Evolutionary conservation across 2,329 filamentous ascomycete genomes (phyloP), one percentile per base, ranked within the genome.

Genomic region (Pseudogymnoascus sp.): DNA sequence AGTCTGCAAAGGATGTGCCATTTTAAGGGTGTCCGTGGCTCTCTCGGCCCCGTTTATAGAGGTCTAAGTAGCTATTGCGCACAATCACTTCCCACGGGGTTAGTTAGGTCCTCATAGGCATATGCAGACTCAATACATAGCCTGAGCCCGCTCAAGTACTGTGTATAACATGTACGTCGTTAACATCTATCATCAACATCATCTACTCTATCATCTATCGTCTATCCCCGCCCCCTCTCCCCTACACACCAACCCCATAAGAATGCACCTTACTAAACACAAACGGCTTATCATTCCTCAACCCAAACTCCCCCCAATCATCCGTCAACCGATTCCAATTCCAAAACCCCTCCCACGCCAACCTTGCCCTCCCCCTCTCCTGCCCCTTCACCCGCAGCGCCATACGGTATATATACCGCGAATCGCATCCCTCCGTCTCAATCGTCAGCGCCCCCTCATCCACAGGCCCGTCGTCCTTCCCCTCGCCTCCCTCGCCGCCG

Each of bases 291-390:
- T 86, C 79, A 67, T 87, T 83, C 72, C 80, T 82, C 39, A 86
- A 73, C 12, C 75, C 74, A 74, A 97, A 97, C 75, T 90, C 88
- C 3, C 81, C 90, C 89, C 90, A 94, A 74, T 97, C 92, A 72
- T 96, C 92, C 6, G 91, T 96, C 70, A 96, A 74, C 67, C 84
- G 83, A 72, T 97, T 96, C 72, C 95, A 93, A 76, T 87, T 93
- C 84, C 90, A 96, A 72, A 92, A 97, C 0, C 89, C 88, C 69
- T 88, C 88, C 93, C 94, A 99, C 0, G 79, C 77, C 59, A 99
- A 76, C 75, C 95, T 96, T 65, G 93, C 97, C 70, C 95, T 96
- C 0, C 80, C 82, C 65, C 80, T 82, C 10, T 84, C 82, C 0
- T 87, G 83, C 65, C 80, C 86, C 0, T 84, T 84, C 31, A 97